A percentile compares a stretch with the other conserved stretches of the same genome.
These are phyloP conservation scores for Dioscorea alata DNA, from an alignment of 106 monocot species.

Conservation along the genomic window DNA sequence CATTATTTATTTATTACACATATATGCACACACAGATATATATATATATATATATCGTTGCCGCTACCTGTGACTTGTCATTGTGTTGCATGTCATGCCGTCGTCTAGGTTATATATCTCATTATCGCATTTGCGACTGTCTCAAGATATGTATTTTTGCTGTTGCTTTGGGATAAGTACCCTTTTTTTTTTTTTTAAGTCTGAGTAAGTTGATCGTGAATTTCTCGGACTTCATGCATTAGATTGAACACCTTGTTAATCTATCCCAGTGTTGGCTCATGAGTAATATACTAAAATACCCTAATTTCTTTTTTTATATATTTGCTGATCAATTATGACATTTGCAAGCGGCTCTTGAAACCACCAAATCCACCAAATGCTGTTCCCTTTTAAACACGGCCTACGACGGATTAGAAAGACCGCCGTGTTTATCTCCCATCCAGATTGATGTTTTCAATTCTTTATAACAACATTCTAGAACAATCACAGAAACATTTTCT, in stretches of 20 bases:
- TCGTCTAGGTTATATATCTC: no score
- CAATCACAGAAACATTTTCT: conserved; percentile 91
- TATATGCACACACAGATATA: no score
- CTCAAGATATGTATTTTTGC: no score
- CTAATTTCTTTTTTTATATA: conserved; percentile 97
- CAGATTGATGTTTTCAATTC: conserved; percentile 98
- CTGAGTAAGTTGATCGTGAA: no score
- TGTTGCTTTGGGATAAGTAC: no score
- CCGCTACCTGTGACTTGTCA: no score
- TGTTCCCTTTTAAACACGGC: conserved; percentile 97
- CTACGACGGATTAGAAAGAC: conserved; percentile 91
- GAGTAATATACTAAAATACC: conserved; percentile 94
- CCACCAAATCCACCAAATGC: conserved; percentile 99
- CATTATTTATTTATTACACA: no score
- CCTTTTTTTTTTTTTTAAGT: no score
- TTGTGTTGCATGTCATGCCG: no score
- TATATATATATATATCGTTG: no score
- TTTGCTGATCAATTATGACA: conserved; percentile 90
- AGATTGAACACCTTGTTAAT: conserved; percentile 92
- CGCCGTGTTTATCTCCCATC: conserved; percentile 91
- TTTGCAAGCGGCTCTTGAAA: conserved; percentile 98
- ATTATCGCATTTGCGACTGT: no score
- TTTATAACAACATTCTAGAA: conserved; percentile 97
- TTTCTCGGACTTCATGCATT: conserved; percentile 82
- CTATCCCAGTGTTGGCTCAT: conserved; percentile 45